Conservation (phyloP, 148 eudicot species). For the Linanthus parryae region DNA sequence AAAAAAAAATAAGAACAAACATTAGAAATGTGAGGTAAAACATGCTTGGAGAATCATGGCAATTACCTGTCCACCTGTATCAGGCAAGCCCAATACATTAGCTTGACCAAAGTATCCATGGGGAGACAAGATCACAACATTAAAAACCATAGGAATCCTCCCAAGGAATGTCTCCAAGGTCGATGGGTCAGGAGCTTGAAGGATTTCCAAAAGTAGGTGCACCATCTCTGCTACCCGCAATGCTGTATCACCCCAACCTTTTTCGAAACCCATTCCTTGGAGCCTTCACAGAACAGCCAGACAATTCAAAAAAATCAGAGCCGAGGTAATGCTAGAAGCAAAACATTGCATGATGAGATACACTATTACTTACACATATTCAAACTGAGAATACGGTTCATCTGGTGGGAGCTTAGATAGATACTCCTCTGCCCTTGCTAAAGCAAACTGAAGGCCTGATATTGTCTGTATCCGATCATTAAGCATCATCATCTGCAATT, state of each 20-base stretch:
- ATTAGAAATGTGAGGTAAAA: too few species aligned
- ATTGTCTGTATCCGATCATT: constrained; percentile 74
- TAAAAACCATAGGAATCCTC: constrained; percentile 29
- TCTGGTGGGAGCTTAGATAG: constrained; percentile 66
- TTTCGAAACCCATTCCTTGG: constrained; percentile 29
- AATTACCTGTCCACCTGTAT: constrained; percentile 41
- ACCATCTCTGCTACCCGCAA: constrained; percentile 18
- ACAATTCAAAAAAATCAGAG: too few species aligned
- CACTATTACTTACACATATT: constrained; percentile 72
- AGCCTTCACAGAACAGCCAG: too few species aligned
- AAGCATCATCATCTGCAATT: constrained; percentile 68
- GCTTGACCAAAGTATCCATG: constrained; percentile 44
- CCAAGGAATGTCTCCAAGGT: constrained; percentile 29
- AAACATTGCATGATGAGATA: too few species aligned
- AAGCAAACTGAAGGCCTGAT: constrained; percentile 64
- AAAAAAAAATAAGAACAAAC: neutral
- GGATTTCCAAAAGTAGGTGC: constrained; percentile 23
- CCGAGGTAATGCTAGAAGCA: too few species aligned
- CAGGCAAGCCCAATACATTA: constrained; percentile 26
- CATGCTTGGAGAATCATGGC: too few species aligned
- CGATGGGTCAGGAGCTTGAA: constrained; percentile 32
- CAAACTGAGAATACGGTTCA: constrained; percentile 70
- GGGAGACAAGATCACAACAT: constrained; percentile 32
- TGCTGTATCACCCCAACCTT: constrained; percentile 37
- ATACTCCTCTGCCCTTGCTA: constrained; percentile 79